Evolutionary conservation across 768 basidiomycete species (phyloP).

Genomic region (Pleurotus sapidus): DNA sequence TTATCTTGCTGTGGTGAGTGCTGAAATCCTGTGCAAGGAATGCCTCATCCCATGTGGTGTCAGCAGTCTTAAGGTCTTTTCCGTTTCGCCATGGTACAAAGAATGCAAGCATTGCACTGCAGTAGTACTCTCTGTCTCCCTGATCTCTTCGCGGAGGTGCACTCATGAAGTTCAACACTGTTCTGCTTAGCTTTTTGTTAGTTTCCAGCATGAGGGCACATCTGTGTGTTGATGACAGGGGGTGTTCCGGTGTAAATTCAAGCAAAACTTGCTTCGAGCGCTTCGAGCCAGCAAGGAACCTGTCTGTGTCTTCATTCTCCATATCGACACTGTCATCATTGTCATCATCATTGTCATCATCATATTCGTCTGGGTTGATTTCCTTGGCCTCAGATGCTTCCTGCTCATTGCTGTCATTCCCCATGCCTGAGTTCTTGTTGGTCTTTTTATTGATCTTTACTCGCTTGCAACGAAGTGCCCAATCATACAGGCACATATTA

Average conservation of each 20-base stretch:
- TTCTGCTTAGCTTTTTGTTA: neutral
- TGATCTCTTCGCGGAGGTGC: constrained; percentile 25
- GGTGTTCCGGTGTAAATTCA: neutral
- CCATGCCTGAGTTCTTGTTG: neutral
- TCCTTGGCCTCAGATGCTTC: too few species aligned
- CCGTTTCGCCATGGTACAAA: constrained; percentile 28
- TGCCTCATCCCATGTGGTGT: constrained; percentile 22
- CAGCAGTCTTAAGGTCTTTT: constrained; percentile 15
- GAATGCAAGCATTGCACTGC: constrained; percentile 25
- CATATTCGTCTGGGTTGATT: constrained; percentile 7
- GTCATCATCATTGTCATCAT: neutral
- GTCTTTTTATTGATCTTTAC: constrained; percentile 6
- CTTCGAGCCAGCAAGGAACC: neutral
- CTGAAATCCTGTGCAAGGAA: constrained; percentile 17
- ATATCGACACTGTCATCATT: neutral
- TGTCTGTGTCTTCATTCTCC: neutral
- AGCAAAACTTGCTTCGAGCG: neutral
- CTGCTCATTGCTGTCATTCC: neutral
- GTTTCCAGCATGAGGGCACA: neutral
- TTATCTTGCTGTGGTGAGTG: constrained; percentile 12
- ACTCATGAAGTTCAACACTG: constrained; percentile 26
- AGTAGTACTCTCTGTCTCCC: constrained; percentile 27
- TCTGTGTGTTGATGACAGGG: constrained; percentile 1
- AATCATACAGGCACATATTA: constrained; percentile 24
- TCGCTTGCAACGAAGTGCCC: constrained; percentile 14